These are phyloP conservation scores for Clavispora santaluciae DNA, from an alignment of 805 yeast species.

Conservation along the genomic window DNA sequence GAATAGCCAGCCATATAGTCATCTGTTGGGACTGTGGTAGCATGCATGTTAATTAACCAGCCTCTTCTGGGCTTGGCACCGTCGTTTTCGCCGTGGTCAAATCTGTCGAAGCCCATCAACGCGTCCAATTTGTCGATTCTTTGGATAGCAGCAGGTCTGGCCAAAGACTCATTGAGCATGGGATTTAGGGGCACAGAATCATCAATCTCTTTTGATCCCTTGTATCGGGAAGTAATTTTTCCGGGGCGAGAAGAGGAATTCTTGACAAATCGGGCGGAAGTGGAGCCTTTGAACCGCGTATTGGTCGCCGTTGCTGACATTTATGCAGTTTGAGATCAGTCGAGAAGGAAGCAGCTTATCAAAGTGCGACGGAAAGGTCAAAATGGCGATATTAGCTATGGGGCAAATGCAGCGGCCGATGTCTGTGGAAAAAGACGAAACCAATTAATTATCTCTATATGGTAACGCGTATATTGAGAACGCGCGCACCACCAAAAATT, in stretches of 20 bases:
- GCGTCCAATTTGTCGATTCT: constrained; percentile 68
- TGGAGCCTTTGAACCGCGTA: constrained; percentile 36
- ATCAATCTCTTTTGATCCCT: constrained; percentile 14
- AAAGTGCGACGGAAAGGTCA: too few relatives aligned
- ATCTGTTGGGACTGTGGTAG: constrained; percentile 63
- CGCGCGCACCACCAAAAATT: background rate
- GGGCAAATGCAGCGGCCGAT: background rate
- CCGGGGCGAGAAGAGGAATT: constrained; percentile 23
- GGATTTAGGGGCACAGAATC: constrained; percentile 24
- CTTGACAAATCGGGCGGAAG: constrained; percentile 50
- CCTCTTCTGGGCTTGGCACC: constrained; percentile 55
- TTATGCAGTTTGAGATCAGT: background rate
- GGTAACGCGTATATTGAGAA: background rate
- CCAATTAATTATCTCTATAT: background rate
- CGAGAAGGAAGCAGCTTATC: too few relatives aligned
- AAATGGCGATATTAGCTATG: too few relatives aligned
- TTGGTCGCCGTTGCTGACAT: constrained; percentile 5
- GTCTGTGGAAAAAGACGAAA: background rate
- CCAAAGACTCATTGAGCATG: constrained; percentile 33
- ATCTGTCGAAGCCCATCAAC: constrained; percentile 83
- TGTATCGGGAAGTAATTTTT: constrained; percentile 10
- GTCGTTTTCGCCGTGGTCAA: constrained; percentile 61
- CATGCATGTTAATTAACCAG: constrained; percentile 94
- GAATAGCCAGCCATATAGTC: constrained; percentile 64
- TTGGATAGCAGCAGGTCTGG: constrained; percentile 49